Evolutionary conservation across 1,284 basidiomycete species (phyloP).

Genomic region (Boletus nobilissimus): DNA sequence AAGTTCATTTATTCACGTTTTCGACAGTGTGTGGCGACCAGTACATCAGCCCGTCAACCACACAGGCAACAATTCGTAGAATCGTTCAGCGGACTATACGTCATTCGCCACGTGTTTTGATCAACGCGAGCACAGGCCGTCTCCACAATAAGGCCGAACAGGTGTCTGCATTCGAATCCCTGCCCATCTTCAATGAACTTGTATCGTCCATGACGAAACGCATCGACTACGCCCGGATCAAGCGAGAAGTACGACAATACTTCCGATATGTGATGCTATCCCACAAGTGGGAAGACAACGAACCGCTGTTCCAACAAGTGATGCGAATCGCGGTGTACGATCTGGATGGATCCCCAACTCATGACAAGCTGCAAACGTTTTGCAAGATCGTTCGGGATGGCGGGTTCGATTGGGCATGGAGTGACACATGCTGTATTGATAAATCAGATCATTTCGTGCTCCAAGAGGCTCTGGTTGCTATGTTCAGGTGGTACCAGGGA

Average conservation of each 20-base stretch:
- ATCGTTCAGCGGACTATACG: conserved; percentile 1
- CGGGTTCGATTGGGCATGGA: not conserved
- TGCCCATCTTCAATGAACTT: not conserved
- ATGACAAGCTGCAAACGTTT: conserved; percentile 2
- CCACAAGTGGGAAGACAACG: conserved; percentile 6
- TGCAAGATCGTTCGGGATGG: not conserved
- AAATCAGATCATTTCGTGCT: not conserved
- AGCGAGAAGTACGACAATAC: not conserved
- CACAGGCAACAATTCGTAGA: too few relatives aligned
- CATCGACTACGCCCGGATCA: not conserved
- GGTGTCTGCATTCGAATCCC: conserved; percentile 1
- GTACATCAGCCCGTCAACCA: not conserved
- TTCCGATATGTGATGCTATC: conserved; percentile 1
- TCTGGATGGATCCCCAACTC: not conserved
- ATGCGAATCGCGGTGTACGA: not conserved
- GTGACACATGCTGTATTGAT: not conserved
- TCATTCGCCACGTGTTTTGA: not conserved
- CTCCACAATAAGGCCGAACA: not conserved
- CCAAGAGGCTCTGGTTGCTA: not conserved
- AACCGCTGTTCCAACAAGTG: not conserved
- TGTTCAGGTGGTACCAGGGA: conserved; percentile 6
- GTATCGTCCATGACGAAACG: not conserved
- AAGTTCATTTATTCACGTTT: not conserved
- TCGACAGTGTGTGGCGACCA: not conserved
- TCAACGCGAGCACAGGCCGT: not conserved